phyloP scores from a whole-genome alignment of 805 yeast species.

The Maudiozyma serrabonitensis region DNA sequence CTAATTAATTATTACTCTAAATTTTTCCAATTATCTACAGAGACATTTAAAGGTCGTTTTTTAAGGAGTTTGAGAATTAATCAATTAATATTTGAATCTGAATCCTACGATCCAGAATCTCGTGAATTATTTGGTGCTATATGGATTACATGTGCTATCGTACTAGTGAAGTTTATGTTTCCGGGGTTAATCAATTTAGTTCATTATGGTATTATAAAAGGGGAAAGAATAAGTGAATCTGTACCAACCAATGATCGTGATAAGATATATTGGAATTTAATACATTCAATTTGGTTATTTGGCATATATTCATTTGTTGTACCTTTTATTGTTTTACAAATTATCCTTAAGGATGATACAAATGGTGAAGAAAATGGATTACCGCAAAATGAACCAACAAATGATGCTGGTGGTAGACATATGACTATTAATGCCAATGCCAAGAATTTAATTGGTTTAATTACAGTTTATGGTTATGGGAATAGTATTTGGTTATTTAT shows the following conservation, averaged over 20 bases:
- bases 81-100: constrained; percentile 23
- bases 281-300: constrained; percentile 59
- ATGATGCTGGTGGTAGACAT: neutral
- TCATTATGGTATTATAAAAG: constrained; percentile 42
- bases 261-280: constrained; percentile 50
- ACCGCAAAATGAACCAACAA: constrained; percentile 33
- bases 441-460: constrained; percentile 31
- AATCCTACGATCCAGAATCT: constrained; percentile 26
- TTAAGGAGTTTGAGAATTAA: constrained; percentile 7
- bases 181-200: constrained; percentile 57
- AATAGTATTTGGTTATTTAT: constrained; percentile 82
- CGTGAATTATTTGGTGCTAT: constrained; percentile 76
- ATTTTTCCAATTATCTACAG: constrained; percentile 15
- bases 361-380: neutral
- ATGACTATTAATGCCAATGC: neutral
- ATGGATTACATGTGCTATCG: constrained; percentile 82
- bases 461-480: constrained; percentile 79
- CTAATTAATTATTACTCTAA: constrained; percentile 20
- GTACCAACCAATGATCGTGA: constrained; percentile 37
- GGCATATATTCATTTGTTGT: constrained; percentile 66
- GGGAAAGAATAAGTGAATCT: constrained; percentile 18
- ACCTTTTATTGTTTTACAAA: constrained; percentile 45
- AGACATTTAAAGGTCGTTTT: constrained; percentile 9
- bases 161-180: constrained; percentile 57
- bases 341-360: constrained; percentile 36